Percentiles rank a stretch among this genome's conserved stretches.
Evolutionary conservation across 441 rosid genomes (phyloP).

Genomic region (Croton setiger): DNA sequence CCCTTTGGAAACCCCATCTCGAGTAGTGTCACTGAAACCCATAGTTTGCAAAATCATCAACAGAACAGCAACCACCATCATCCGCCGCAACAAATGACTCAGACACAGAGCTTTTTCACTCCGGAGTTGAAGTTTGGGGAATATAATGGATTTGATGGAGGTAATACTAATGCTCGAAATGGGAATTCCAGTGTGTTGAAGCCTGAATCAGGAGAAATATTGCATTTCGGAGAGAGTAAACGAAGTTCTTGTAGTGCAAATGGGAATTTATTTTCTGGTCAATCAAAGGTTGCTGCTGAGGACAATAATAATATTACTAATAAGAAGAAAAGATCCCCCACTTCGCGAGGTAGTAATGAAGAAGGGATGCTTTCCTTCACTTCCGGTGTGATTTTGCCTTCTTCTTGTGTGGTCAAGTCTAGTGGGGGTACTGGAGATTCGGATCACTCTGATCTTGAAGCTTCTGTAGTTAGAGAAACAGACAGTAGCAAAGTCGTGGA

Average conservation of each 20-base stretch:
- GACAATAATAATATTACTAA: constrained; percentile 29
- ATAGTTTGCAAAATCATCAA: constrained; percentile 20
- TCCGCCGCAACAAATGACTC: constrained; percentile 25
- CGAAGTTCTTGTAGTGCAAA: constrained; percentile 38
- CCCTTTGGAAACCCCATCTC: constrained; percentile 50
- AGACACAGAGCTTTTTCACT: constrained; percentile 34
- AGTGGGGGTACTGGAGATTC: constrained; percentile 67
- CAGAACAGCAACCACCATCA: constrained; percentile 32
- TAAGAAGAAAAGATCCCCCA: constrained; percentile 50
- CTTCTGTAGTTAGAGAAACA: constrained; percentile 74
- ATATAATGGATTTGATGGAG: constrained; percentile 42
- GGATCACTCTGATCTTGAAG: constrained; percentile 90
- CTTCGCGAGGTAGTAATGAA: constrained; percentile 57
- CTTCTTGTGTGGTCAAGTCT: constrained; percentile 54
- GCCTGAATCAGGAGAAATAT: constrained; percentile 65
- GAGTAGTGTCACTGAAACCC: constrained; percentile 46
- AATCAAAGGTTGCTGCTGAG: constrained; percentile 33
- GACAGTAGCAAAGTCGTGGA: constrained; percentile 61
- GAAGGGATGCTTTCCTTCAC: constrained; percentile 76
- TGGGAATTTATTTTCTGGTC: constrained; percentile 39
- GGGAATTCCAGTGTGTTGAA: constrained; percentile 50
- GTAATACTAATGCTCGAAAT: constrained; percentile 32
- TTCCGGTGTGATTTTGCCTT: constrained; percentile 56
- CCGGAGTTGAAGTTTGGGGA: constrained; percentile 68
- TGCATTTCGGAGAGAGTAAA: constrained; percentile 67